Percentiles rank a stretch among this genome's conserved stretches.
phyloP scores from a whole-genome alignment of 768 basidiomycete species.

The Xerocomus spinulosus region DNA sequence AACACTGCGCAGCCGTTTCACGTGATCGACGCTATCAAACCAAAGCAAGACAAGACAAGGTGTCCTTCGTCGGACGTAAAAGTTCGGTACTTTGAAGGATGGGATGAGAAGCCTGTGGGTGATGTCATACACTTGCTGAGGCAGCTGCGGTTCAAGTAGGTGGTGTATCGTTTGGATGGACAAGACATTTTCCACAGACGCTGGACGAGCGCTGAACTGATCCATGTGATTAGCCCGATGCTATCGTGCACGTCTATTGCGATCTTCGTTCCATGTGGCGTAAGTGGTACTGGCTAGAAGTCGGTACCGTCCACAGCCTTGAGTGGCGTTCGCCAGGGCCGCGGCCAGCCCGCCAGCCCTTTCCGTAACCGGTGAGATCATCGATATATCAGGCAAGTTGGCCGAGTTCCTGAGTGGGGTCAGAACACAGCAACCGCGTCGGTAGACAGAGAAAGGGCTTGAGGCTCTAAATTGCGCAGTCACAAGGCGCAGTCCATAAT shows the following conservation, averaged over 20 bases:
- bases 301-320: slow-evolving; percentile 13
- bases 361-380: slow-evolving; percentile 14
- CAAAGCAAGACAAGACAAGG: neutral
- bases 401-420: slow-evolving; percentile 4
- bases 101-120: slow-evolving; percentile 21
- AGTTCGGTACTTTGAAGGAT: slow-evolving; percentile 13
- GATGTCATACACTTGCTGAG: slow-evolving; percentile 32
- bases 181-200: too few relatives aligned
- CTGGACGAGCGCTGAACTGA: too few relatives aligned
- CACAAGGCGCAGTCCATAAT: neutral
- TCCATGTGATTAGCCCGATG: slow-evolving; percentile 4
- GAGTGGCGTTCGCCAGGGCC: neutral
- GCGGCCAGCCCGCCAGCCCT: neutral
- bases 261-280: neutral
- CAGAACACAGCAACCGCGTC: slow-evolving; percentile 13
- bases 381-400: neutral
- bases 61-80: neutral
- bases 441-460: neutral
- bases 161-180: too few relatives aligned
- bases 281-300: neutral
- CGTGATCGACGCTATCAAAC: neutral
- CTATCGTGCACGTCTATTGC: neutral
- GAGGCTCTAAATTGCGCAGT: slow-evolving; percentile 10
- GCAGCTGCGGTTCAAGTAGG: slow-evolving; percentile 20
- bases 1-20: neutral